Evolutionary conservation across 495 filamentous ascomycete species (phyloP), one percentile per base, ranked within the genome.

Genomic region (Lasiosphaeria hispida): DNA sequence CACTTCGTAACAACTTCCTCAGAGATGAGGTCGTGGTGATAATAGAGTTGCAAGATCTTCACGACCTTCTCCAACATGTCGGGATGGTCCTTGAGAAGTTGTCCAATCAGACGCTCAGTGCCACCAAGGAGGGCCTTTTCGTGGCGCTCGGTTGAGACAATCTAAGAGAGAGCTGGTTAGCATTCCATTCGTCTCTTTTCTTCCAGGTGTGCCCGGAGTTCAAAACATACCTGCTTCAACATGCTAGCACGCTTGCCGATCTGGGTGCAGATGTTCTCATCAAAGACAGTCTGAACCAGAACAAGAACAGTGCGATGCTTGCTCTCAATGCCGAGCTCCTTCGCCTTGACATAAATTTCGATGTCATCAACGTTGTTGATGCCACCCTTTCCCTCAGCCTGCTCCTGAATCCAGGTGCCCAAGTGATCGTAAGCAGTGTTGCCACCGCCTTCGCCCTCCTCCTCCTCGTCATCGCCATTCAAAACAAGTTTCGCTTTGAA

Each of bases 81-180:
- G 1, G 91, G 85, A 65, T 88, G 83, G 36, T 95, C 87, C 65
- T 87, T 87, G 72, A 89, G 85, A 50, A 77, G 75, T 35, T 72
- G 59, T 59, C 75, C 75, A 49, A 97, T 82, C 62, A 97, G 92
- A 58, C 92, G 91, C 75, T 98, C 94, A 36, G 89, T 92, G 57
- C 94, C 94, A 66, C 95, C 95, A n/a, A 98, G 85, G 73, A 98
- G 87, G 51, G 94, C 92, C 82, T 94, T 96, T 78, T 97, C 85
- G 72, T 97, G 93, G 54, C 87, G 86, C 66, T 98, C 94, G 23
- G 90, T 90, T 18, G 85, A 87, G 65, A 95, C 84, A 79, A 97
- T 82, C 87, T 87, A 53, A 9, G 39, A 19, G 35, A 13, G 39
- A 19, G 35, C 11, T 40, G 51, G 63, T 82, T 72, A 81, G 76